Evolutionary conservation across 306 rosid species (phyloP).

Genomic region (Vachellia pachyceras): DNA sequence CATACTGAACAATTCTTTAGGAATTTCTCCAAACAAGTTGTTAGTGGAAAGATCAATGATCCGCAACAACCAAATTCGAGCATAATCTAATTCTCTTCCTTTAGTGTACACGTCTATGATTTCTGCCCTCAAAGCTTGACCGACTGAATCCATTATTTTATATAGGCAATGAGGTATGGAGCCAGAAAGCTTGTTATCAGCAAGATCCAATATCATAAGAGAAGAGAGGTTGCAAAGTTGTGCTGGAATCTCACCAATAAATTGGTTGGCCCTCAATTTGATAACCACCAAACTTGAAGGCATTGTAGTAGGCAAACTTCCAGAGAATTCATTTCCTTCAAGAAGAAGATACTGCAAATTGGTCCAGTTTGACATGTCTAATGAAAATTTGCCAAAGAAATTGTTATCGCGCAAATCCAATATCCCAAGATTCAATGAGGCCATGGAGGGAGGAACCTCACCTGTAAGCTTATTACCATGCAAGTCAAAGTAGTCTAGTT

Average conservation of each 20-base stretch:
- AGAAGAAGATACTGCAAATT: not conserved
- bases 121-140: too few species aligned
- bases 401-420: constrained; percentile 11
- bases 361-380: not conserved
- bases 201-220: not conserved
- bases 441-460: constrained; percentile 26
- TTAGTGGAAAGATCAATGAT: not conserved
- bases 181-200: not conserved
- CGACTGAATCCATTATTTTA: not conserved
- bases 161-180: not conserved
- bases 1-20: too few species aligned
- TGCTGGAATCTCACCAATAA: not conserved
- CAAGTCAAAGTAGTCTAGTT: not conserved
- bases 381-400: not conserved
- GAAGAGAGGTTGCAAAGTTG: not conserved
- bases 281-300: not conserved
- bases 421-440: not conserved
- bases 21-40: too few species aligned
- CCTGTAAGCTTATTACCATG: constrained; percentile 22
- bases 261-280: constrained; percentile 4
- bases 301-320: not conserved
- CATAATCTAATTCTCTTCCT: too few species aligned
- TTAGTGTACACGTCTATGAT: too few species aligned
- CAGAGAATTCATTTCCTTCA: not conserved
- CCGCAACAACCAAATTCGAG: too few species aligned